Evolutionary conservation across 345 rosid species (phyloP).

Genomic region (Euphorbia peplus): DNA sequence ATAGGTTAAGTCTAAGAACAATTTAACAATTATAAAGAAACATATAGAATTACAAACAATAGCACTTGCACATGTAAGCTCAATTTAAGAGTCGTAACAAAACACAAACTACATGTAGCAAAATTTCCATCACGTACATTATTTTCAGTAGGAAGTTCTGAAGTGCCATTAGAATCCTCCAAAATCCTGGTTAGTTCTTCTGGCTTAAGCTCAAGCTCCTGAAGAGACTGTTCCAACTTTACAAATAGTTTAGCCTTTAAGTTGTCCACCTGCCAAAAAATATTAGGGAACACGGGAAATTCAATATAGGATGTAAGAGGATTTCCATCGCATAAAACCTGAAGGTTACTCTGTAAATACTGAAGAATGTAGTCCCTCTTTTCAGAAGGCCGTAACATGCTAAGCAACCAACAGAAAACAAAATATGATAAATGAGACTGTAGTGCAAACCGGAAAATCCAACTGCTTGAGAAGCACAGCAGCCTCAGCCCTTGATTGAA

Average conservation of each 20-base stretch:
- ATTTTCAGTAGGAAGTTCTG: constrained; percentile 41
- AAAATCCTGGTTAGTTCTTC: constrained; percentile 40
- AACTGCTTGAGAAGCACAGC: constrained; percentile 91
- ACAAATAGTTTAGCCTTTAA: constrained; percentile 80
- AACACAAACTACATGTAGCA: background rate
- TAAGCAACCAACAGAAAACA: constrained; percentile 8
- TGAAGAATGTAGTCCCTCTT: background rate
- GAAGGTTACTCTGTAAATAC: background rate
- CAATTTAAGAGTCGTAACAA: background rate
- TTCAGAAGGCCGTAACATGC: background rate
- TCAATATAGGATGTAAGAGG: background rate
- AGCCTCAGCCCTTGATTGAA: constrained; percentile 96
- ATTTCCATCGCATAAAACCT: background rate
- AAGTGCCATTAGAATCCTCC: constrained; percentile 38
- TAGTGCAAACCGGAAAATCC: constrained; percentile 82
- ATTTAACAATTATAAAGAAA: background rate
- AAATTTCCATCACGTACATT: constrained; percentile 47
- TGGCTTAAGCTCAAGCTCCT: constrained; percentile 59
- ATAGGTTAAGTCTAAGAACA: constrained; percentile 13
- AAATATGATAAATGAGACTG: constrained; percentile 14
- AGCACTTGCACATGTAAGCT: background rate
- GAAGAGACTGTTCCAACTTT: constrained; percentile 84
- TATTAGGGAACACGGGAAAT: background rate
- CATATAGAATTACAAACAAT: background rate
- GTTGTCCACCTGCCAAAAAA: constrained; percentile 65